Evolutionary conservation across 2,329 filamentous ascomycete genomes (phyloP), one percentile per base, ranked within the genome.

Genomic region (Aspergillus intermedius): DNA sequence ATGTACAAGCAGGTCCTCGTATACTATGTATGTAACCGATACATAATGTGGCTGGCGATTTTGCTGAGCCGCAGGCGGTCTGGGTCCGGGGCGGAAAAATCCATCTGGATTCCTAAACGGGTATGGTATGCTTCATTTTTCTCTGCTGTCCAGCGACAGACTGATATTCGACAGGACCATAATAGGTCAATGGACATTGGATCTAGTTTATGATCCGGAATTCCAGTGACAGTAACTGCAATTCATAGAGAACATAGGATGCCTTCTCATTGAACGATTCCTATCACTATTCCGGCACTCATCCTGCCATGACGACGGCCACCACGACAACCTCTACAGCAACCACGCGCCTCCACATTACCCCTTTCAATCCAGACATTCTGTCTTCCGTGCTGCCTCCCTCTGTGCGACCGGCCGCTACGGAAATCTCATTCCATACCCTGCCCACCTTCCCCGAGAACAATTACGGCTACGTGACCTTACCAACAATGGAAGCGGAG

Each of bases 401-500:
- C 1, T 79, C 84, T 1, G 64, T 88, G 12, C 79, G 82, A 32
- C 76, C 82, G 12, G 74, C 75, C 42, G 88, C 88, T 17, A 82
- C 82, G 52, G 88, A 90, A 64, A 80, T 96, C 46, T 95, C 91
- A n/a, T 96, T 86, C 71, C 91, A 97, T 69, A 76, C 77, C 4
- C 73, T 96, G 56, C 81, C 89, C 63, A 91, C 91, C 0, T 95
- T 95, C 54, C 91, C 91, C 12, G 93, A 98, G 56, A 86, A 82
- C 64, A 84, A 81, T 46, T 98, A 89, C 81, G 93, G 91, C 48
- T 98, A 87, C 71, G 76, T 97, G 51, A 90, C 94, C 42, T 72
- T 98, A 34, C 91, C 91, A 0, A 71, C 67, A 3, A 80, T 82
- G 69, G 90, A 95, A 56, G 93, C 91, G 8, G 86, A 91, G n/a